These are phyloP conservation scores for Clarireedia paspali DNA, from an alignment of 2,329 filamentous ascomycete species.

Conservation along the genomic window DNA sequence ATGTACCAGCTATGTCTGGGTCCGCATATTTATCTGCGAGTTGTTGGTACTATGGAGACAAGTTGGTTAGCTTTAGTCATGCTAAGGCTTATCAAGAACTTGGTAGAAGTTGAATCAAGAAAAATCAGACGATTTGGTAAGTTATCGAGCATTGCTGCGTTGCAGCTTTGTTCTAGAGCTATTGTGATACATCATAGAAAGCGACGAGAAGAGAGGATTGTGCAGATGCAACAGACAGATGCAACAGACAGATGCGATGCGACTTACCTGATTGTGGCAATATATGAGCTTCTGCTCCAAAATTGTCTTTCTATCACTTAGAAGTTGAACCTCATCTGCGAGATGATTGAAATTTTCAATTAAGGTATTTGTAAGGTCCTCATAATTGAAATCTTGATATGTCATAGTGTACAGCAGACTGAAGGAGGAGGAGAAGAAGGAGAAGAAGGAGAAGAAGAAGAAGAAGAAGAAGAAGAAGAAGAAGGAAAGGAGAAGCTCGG, in stretches of 20 bases:
- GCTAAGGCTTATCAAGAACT: neutral
- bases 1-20: slow-evolving; percentile 57
- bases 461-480: neutral
- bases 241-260: neutral
- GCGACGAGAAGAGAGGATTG: neutral
- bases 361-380: slow-evolving; percentile 45
- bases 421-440: neutral
- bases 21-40: slow-evolving; percentile 62
- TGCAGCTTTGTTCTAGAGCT: slow-evolving; percentile 79
- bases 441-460: neutral
- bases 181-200: slow-evolving; percentile 43
- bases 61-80: slow-evolving; percentile 23
- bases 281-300: slow-evolving; percentile 60
- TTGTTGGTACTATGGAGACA: slow-evolving; percentile 47
- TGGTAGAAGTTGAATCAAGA: slow-evolving; percentile 25
- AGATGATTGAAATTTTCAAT: slow-evolving; percentile 57
- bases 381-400: slow-evolving; percentile 25
- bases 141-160: slow-evolving; percentile 47
- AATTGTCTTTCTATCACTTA: slow-evolving; percentile 57
- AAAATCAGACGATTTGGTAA: slow-evolving; percentile 40
- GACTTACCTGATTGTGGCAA: slow-evolving; percentile 57
- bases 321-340: slow-evolving; percentile 55
- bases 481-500: neutral
- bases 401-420: slow-evolving; percentile 20
- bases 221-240: neutral